phyloP scores from a whole-genome alignment of 164 flowering plant genomes.

The Buxus sempervirens region DNA sequence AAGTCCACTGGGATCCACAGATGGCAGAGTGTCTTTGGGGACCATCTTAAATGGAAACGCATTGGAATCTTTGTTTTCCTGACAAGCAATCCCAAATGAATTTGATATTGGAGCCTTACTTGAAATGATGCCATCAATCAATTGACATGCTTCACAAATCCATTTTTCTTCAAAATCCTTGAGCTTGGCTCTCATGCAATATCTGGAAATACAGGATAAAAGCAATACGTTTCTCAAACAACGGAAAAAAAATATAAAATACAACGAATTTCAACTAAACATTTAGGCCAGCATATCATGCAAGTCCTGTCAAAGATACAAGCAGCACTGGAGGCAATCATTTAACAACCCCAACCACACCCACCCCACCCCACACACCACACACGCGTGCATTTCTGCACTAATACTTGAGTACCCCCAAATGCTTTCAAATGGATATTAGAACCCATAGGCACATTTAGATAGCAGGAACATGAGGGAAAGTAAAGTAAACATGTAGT shows the following conservation, averaged over 20 bases:
- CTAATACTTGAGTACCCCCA: too few relatives aligned
- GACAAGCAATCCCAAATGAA: background rate
- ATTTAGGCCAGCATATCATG: background rate
- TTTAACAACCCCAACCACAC: background rate
- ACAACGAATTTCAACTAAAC: background rate
- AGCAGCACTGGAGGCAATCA: background rate
- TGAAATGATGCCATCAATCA: background rate
- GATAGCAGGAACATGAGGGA: background rate
- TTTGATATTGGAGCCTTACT: background rate
- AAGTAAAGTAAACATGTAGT: too few relatives aligned
- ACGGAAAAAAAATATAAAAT: background rate
- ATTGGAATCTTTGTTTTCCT: background rate
- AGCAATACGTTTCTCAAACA: background rate
- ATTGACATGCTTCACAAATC: conserved; percentile 13
- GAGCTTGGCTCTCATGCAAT: conserved; percentile 6
- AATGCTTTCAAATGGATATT: too few relatives aligned
- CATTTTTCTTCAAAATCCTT: background rate
- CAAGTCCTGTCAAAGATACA: background rate
- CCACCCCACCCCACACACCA: too few relatives aligned
- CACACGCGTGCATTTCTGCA: too few relatives aligned
- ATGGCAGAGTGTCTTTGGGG: background rate
- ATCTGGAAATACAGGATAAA: conserved; percentile 8
- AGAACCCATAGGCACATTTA: too few relatives aligned
- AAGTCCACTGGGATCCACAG: background rate
- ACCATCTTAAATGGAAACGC: background rate